Evolutionary conservation across 1,139 yeast species (phyloP).

Genomic region (Blastobotrys apis): DNA sequence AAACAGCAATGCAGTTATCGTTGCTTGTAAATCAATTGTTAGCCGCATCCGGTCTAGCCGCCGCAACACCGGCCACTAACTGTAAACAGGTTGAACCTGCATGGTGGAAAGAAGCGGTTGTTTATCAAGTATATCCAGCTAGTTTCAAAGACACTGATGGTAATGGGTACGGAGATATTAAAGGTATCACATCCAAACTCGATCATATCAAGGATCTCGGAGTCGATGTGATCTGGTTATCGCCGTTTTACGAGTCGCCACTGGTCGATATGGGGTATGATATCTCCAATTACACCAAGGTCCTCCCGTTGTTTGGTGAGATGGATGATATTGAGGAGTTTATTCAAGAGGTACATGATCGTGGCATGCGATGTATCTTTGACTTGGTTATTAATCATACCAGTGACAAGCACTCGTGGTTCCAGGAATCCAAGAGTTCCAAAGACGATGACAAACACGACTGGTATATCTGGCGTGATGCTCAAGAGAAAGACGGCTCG

Average conservation of each 20-base stretch:
- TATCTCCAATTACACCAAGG: conserved; percentile 49
- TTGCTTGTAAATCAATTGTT: too few species aligned
- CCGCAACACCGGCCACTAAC: too few species aligned
- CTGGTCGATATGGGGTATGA: conserved; percentile 64
- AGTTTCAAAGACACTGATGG: conserved; percentile 54
- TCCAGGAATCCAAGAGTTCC: conserved; percentile 50
- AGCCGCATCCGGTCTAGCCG: too few species aligned
- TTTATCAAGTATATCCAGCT: conserved; percentile 58
- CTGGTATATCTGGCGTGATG: conserved; percentile 58
- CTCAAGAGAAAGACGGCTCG: conserved; percentile 46
- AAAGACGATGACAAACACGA: conserved; percentile 52
- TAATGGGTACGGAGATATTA: conserved; percentile 55
- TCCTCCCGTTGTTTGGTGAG: conserved; percentile 52
- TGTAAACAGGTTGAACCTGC: not conserved
- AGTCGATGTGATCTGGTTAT: conserved; percentile 52
- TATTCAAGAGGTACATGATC: conserved; percentile 45
- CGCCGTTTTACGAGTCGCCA: conserved; percentile 57
- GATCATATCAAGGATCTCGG: conserved; percentile 53
- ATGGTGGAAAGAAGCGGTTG: conserved; percentile 58
- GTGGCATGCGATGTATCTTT: conserved; percentile 50
- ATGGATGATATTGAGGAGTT: conserved; percentile 48
- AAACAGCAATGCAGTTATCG: too few species aligned
- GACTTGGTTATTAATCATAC: conserved; percentile 60
- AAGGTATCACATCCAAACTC: conserved; percentile 49
- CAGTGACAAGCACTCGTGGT: conserved; percentile 54